phyloP scores from a whole-genome alignment of 768 basidiomycete genomes.

The Rubroboletus pulcherrimus region DNA sequence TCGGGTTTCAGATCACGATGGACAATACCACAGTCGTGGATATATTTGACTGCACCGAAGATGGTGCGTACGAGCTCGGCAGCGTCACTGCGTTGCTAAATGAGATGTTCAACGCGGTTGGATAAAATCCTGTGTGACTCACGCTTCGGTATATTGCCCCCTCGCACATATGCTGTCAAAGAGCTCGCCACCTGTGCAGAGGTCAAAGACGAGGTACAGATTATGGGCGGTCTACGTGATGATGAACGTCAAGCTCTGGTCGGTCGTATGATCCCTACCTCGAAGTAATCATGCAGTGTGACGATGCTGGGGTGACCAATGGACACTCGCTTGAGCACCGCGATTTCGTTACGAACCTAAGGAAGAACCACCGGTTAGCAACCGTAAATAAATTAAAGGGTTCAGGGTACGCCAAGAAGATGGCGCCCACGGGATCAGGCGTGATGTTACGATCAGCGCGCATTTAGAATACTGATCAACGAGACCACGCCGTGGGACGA shows the following conservation, averaged over 20 bases:
- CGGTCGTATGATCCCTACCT: conserved; percentile 43
- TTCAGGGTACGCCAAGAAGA: conserved; percentile 8
- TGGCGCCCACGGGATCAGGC: not conserved
- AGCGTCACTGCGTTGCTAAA: conserved; percentile 64
- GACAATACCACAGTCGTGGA: conserved; percentile 89
- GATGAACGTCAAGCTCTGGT: not conserved
- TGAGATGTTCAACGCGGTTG: conserved; percentile 13
- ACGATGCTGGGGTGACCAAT: conserved; percentile 89
- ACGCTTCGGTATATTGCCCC: conserved; percentile 96
- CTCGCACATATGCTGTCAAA: conserved; percentile 98
- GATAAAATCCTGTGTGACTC: conserved; percentile 24
- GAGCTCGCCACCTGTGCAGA: conserved; percentile 97
- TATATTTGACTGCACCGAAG: conserved; percentile 82
- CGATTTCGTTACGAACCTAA: conserved; percentile 95
- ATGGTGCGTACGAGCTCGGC: conserved; percentile 85
- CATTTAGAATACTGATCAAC: conserved; percentile 9
- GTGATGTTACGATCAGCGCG: conserved; percentile 14
- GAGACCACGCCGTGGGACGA: not conserved
- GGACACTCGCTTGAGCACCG: conserved; percentile 89
- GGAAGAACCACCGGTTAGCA: conserved; percentile 6
- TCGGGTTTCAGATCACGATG: conserved; percentile 98
- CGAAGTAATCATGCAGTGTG: conserved; percentile 94
- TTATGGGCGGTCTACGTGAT: conserved; percentile 75
- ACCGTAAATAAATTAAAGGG: conserved; percentile 9
- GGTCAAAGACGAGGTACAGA: conserved; percentile 91